These are phyloP conservation scores for Lasiosphaeria hispida DNA, from an alignment of 495 filamentous ascomycete species.

Conservation along the genomic window DNA sequence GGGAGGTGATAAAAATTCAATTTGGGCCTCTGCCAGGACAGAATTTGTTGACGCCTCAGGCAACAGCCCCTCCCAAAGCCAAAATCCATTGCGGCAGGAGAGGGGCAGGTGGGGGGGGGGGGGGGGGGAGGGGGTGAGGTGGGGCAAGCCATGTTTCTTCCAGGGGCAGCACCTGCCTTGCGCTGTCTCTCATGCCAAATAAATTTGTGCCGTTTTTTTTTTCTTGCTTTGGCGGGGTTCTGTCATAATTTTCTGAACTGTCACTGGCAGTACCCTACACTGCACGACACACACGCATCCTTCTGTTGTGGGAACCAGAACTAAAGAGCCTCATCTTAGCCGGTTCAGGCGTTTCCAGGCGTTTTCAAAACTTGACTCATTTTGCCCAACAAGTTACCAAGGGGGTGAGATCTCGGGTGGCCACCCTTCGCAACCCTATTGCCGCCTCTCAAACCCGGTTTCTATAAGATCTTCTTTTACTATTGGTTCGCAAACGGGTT, in stretches of 20 bases:
- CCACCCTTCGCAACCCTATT: not conserved
- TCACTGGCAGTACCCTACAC: not conserved
- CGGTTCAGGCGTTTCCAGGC: no score
- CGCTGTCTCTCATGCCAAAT: not conserved
- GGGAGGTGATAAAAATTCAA: conserved; percentile 28
- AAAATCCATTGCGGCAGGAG: conserved; percentile 8
- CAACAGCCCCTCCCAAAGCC: conserved; percentile 24
- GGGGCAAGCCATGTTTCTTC: no score
- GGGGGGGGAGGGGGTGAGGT: conserved; percentile 2
- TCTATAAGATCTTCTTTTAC: not conserved
- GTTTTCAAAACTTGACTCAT: not conserved
- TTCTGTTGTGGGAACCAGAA: not conserved
- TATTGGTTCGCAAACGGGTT: not conserved
- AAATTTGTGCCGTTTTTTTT: not conserved
- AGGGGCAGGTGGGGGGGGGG: conserved; percentile 17
- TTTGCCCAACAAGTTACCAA: not conserved
- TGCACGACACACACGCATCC: not conserved
- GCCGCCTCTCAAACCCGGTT: not conserved
- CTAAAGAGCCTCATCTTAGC: no score
- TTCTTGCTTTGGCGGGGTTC: not conserved
- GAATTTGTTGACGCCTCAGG: conserved; percentile 32
- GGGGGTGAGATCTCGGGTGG: no score
- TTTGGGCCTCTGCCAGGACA: conserved; percentile 20
- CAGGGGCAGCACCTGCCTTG: not conserved
- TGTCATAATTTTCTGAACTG: not conserved